Percentiles rank a stretch among this genome's conserved stretches.
Conservation (phyloP, 2,329 filamentous ascomycete genomes). For the Chrysosporium queenslandicum region DNA sequence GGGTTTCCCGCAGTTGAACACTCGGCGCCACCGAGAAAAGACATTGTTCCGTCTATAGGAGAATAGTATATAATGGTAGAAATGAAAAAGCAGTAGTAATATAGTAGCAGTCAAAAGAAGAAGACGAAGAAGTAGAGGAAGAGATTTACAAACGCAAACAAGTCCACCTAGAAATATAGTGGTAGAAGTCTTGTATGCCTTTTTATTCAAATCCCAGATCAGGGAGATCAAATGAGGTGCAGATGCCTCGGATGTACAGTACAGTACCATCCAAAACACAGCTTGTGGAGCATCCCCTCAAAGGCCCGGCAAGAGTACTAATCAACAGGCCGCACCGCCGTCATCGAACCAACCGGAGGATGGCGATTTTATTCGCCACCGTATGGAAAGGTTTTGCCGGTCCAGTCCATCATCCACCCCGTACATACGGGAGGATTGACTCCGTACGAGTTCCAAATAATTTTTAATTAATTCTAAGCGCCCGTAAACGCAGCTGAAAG, state of each 20-base stretch:
- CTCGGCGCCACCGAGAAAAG: conserved; percentile 89
- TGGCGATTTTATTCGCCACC: no score
- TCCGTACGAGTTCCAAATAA: no score
- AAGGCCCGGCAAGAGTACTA: not conserved
- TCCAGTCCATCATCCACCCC: no score
- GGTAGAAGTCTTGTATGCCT: not conserved
- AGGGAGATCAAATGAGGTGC: not conserved
- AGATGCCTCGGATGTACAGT: not conserved
- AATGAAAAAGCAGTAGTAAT: no score
- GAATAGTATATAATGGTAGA: not conserved
- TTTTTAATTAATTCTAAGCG: no score
- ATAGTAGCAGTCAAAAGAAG: no score
- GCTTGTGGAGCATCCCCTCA: not conserved
- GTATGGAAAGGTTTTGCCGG: no score
- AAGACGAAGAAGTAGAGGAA: not conserved
- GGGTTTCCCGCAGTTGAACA: conserved; percentile 95
- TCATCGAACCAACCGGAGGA: no score
- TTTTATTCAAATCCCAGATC: not conserved
- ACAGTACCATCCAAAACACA: no score
- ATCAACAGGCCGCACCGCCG: no score
- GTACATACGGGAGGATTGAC: no score
- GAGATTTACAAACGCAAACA: not conserved
- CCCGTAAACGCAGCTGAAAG: not conserved
- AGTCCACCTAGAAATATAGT: not conserved
- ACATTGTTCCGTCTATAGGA: conserved; percentile 50